Percentiles rank a stretch among this genome's conserved stretches.
Conservation (phyloP, 805 yeast species). For the Saitoella complicata region DNA sequence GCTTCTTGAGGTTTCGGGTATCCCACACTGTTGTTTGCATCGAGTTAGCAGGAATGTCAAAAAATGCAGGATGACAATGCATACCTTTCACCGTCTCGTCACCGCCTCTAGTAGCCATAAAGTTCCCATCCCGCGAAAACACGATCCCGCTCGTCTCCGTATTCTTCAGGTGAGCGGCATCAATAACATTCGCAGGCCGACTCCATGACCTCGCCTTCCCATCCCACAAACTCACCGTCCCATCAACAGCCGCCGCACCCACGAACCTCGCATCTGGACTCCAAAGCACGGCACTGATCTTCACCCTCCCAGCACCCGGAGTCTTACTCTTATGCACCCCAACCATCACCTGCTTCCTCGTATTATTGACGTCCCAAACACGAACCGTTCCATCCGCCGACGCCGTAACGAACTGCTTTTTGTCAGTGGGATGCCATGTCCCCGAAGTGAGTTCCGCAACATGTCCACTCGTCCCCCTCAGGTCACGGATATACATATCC, state of each 20-base stretch:
- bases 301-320: conserved; percentile 12
- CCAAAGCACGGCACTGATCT: conserved; percentile 11
- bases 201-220: conserved; percentile 14
- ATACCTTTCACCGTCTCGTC: conserved; percentile 14
- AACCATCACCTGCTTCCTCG: conserved; percentile 16
- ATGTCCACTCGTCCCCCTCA: conserved; percentile 24
- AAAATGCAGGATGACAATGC: too few species aligned
- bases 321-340: conserved; percentile 16
- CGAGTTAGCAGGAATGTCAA: too few species aligned
- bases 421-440: conserved; percentile 17
- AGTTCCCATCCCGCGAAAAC: conserved; percentile 7
- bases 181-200: conserved; percentile 14
- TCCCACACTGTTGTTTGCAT: too few species aligned
- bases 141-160: conserved; percentile 10
- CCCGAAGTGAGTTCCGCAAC: conserved; percentile 18
- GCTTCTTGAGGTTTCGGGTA: conserved; percentile 13
- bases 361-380: conserved; percentile 20
- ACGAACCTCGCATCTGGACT: conserved; percentile 12
- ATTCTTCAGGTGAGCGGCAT: conserved; percentile 14
- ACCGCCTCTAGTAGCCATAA: conserved; percentile 14
- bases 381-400: conserved; percentile 22
- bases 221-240: conserved; percentile 16
- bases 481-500: conserved; percentile 23
- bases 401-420: conserved; percentile 17
- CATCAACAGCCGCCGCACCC: conserved; percentile 13